phyloP scores from a whole-genome alignment of 306 rosid species.

The Fragaria iinumae region DNA sequence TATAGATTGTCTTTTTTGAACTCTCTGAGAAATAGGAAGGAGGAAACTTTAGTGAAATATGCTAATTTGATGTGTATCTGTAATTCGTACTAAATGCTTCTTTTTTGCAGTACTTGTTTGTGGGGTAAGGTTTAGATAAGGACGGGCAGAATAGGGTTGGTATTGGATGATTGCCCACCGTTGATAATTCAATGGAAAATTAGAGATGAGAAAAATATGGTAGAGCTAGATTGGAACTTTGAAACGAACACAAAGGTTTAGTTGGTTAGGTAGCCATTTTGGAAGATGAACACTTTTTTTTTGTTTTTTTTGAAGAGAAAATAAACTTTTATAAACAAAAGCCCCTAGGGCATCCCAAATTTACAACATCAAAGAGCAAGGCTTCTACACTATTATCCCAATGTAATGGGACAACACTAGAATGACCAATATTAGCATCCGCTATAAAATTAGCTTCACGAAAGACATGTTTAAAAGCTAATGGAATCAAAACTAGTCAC shows the following conservation, averaged over 20 bases:
- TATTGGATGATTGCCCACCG: slow-evolving; percentile 1
- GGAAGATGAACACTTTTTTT: no score
- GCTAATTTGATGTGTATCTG: not conserved
- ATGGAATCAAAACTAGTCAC: no score
- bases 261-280: not conserved
- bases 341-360: no score
- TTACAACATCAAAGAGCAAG: no score
- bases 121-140: not conserved
- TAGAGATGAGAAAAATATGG: not conserved
- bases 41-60: not conserved
- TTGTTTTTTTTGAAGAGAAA: no score
- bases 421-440: no score
- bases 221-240: not conserved
- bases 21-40: not conserved
- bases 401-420: no score
- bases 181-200: not conserved
- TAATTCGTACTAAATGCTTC: slow-evolving; percentile 3
- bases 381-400: no score
- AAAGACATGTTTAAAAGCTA: no score
- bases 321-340: no score
- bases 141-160: not conserved
- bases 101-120: not conserved
- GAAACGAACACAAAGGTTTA: not conserved
- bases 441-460: no score
- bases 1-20: not conserved